Conservation (phyloP, 2,329 filamentous ascomycete species). For the Phyllosticta citriasiana region DNA sequence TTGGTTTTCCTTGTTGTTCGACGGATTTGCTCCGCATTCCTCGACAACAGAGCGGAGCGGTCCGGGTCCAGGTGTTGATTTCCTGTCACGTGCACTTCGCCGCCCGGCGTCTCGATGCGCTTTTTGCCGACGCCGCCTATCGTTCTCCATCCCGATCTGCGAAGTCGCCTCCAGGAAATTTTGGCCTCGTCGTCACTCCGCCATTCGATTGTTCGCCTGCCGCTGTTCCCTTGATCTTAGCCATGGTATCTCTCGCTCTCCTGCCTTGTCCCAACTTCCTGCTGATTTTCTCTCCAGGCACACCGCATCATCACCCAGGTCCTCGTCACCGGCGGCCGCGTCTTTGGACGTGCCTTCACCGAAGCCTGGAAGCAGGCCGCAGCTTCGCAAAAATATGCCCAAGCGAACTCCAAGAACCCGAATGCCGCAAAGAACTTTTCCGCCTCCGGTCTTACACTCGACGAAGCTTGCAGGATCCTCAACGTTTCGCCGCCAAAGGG, state of each 20-base stretch:
- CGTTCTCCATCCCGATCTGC: not conserved
- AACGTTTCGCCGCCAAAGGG: constrained; percentile 83
- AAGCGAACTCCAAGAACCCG: constrained; percentile 56
- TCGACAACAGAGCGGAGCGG: not conserved
- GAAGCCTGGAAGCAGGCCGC: constrained; percentile 95
- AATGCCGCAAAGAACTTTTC: constrained; percentile 44
- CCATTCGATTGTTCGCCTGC: not conserved
- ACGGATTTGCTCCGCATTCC: not conserved
- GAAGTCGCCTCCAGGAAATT: constrained; percentile 7
- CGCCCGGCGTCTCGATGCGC: not conserved
- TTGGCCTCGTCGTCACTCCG: constrained; percentile 5
- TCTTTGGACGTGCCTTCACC: constrained; percentile 82
- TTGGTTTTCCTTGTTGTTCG: not conserved
- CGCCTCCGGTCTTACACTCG: constrained; percentile 72
- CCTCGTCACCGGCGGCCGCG: constrained; percentile 79
- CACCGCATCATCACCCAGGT: constrained; percentile 92
- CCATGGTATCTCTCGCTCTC: not conserved
- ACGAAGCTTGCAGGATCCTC: constrained; percentile 94
- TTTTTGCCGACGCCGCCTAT: constrained; percentile 5
- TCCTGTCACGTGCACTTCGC: not conserved
- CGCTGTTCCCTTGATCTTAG: not conserved
- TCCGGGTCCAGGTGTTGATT: not conserved
- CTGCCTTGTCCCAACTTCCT: not conserved
- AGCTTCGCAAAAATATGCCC: constrained; percentile 73
- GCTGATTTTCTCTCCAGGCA: constrained; percentile 48